Evolutionary conservation across 139 green algal genomes (phyloP), one percentile per base, ranked within the genome.

Genomic region (Tetratostichococcus sp.): DNA sequence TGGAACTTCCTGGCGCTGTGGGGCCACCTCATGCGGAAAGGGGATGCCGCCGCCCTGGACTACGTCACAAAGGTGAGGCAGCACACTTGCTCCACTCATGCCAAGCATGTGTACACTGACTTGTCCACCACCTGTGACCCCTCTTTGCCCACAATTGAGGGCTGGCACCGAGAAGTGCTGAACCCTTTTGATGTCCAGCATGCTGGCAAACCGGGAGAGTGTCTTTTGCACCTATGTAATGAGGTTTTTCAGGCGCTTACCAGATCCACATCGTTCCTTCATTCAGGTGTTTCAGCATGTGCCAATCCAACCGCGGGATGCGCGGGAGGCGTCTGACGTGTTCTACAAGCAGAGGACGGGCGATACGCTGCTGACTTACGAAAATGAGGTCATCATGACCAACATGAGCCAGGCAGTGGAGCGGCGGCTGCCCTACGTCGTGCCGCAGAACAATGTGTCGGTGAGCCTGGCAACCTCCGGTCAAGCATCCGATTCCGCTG

Each of bases 1-100:
- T 96, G 91, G 91, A 96, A 90, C 58, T 96, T 96, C 80, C 77
- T 96, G 67, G 91, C 88, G 0, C 81, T 97, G 22, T 97, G 92
- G 92, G 91, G 91, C 34, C 70, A 79, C 72, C 78, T 82, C 26
- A 86, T 89, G 81, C 62, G 79, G 28, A 73, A 86, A 69, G 88
- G 86, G 1, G 75, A 84, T 17, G 75, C 72, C 42, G 80, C 84
- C 3, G 78, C 87, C 25, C 78, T 33, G 11, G 76, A 84, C 6
- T 93, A 83, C 35, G 75, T 89, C 34, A 90, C 83, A 65, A 82
- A 84, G 77, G 80, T 81, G 6, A 50, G n/a, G 39, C 39, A 50
- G 39, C 11, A 6, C 11, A 4, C 8, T 66, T n/a, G 22, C n/a
- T n/a, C n/a, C n/a, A n/a, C n/a, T n/a, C n/a, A n/a, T n/a, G n/a